Evolutionary conservation across 306 rosid species (phyloP).

Genomic region (Begonia loranthoides): DNA sequence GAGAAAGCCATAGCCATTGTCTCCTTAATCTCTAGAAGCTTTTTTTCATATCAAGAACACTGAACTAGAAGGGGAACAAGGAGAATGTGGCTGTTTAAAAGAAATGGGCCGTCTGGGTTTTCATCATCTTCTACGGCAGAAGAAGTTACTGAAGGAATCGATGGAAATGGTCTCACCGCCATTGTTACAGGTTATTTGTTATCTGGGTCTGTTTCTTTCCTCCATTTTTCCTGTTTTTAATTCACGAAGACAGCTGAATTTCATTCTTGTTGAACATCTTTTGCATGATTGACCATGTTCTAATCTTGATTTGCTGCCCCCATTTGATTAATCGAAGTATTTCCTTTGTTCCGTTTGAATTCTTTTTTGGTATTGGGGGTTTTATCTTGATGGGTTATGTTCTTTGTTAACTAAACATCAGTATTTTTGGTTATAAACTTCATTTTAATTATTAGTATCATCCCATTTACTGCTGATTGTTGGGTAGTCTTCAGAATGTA

Average conservation of each 20-base stretch:
- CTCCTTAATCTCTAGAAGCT: too few species aligned
- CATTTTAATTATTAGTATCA: too few species aligned
- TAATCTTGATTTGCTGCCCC: not conserved
- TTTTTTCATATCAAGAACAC: too few species aligned
- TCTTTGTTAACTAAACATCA: too few species aligned
- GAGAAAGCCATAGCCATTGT: too few species aligned
- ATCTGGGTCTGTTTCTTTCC: not conserved
- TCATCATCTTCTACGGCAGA: not conserved
- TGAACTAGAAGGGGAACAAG: not conserved
- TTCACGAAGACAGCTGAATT: not conserved
- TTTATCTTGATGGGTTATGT: too few species aligned
- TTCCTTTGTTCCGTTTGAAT: too few species aligned
- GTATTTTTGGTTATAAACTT: too few species aligned
- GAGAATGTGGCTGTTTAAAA: not conserved
- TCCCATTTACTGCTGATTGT: too few species aligned
- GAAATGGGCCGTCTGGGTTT: not conserved
- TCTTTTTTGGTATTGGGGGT: too few species aligned
- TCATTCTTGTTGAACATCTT: not conserved
- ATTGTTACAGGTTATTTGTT: conserved; percentile 2
- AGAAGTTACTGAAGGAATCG: not conserved
- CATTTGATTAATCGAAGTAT: not conserved
- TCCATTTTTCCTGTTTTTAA: conserved; percentile 1
- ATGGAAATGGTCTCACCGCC: conserved; percentile 4
- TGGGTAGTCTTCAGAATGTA: too few species aligned
- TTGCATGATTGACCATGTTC: not conserved